These are phyloP conservation scores for Xylaria flabelliformis DNA, from an alignment of 495 filamentous ascomycete genomes.

Conservation along the genomic window DNA sequence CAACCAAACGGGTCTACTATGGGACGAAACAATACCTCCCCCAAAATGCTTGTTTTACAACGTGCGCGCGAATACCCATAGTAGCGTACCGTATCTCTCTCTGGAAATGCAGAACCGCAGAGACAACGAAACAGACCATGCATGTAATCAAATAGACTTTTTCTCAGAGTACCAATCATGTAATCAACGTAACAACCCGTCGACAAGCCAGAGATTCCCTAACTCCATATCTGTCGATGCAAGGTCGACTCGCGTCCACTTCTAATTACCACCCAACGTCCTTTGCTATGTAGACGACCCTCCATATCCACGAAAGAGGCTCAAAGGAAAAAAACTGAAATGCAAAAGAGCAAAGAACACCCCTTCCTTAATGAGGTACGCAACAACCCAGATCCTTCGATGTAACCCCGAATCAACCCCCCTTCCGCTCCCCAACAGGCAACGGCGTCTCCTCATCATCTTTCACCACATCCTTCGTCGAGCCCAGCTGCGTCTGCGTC, in stretches of 20 bases:
- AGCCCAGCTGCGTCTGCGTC: not conserved
- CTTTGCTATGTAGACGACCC: no score
- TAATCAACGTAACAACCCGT: not conserved
- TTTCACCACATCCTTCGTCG: not conserved
- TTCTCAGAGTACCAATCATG: no score
- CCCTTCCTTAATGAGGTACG: not conserved
- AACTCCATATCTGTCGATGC: not conserved
- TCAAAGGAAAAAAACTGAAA: not conserved
- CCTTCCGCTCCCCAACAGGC: slow-evolving; percentile 19
- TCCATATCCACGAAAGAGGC: not conserved
- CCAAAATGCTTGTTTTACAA: no score
- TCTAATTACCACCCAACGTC: no score
- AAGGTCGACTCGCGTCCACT: not conserved
- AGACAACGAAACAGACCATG: not conserved
- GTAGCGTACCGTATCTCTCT: no score
- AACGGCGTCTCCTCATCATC: not conserved
- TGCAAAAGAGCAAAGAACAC: not conserved
- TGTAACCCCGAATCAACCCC: slow-evolving; percentile 6
- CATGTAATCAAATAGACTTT: not conserved
- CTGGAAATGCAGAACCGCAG: no score
- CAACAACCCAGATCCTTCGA: not conserved
- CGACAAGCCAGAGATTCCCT: not conserved
- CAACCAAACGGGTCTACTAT: no score
- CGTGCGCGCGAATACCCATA: no score
- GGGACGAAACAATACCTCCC: no score